Evolutionary conservation across 2,329 filamentous ascomycete species (phyloP), one percentile per base, ranked within the genome.

Genomic region (Orbilia javanica): DNA sequence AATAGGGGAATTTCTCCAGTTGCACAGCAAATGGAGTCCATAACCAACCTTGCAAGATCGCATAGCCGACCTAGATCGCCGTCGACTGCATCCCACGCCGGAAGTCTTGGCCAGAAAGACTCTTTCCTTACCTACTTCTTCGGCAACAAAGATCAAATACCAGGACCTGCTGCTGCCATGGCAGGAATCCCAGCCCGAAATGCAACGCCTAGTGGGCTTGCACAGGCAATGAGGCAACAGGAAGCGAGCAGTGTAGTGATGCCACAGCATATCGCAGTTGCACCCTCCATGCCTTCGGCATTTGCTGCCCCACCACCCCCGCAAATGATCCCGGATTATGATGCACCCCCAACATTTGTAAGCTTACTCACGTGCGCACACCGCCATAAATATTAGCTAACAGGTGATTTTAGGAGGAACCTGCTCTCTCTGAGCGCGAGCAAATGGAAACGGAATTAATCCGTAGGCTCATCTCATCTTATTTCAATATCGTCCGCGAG

Each of bases 121-220:
- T 96, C 94, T 0, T 99, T 99, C 87, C 85, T 99, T 79, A 98
- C 95, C 85, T 99, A 99, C 85, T 99, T 99, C 85, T 99, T 99
- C 82, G 74, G 74, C 8, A 94, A 96, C 82, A 98, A 99, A 83
- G 96, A 99, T 79, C 93, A 93, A 55, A 87, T 89, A 44, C 84
- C 87, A 34, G 85, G 87, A 73, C 82, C 86, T 76, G 82, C 86
- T 53, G 85, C 84, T 64, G 79, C 80, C 42, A 81, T 84, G 80
- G 82, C 81, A 82, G 83, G 81, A 75, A 84, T 84, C 79, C 84
- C 85, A 84, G 83, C 84, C 31, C 83, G 84, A 80, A 86, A 84
- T 80, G 84, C 80, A 72, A 60, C 55, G 11, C 84, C 11, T 85
- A 84, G 80, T 88, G 94, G 80, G 93, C 92, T 97, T 83, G 91